Percentiles rank a stretch among this genome's conserved stretches.
Conservation (phyloP, 108 stramenopile species). For the Schizochytrium sp. region DNA sequence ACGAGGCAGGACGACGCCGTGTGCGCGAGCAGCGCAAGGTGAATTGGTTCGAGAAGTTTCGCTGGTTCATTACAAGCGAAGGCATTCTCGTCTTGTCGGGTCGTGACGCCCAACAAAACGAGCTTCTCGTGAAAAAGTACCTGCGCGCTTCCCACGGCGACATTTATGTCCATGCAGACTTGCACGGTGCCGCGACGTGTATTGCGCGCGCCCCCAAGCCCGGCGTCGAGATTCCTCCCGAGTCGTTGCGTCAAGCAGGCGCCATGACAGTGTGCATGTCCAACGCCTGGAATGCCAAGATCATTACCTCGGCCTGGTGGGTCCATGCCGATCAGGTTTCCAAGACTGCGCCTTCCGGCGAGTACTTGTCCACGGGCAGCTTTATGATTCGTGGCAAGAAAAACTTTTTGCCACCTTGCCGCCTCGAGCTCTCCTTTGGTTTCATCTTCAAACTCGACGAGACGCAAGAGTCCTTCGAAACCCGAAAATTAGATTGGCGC, state of each 20-base stretch:
- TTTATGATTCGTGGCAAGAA: slow-evolving; percentile 95
- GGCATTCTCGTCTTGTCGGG: slow-evolving; percentile 85
- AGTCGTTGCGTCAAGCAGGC: slow-evolving; percentile 74
- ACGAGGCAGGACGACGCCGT: slow-evolving; percentile 13
- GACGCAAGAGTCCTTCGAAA: not conserved
- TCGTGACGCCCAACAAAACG: slow-evolving; percentile 88
- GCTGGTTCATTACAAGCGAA: slow-evolving; percentile 88
- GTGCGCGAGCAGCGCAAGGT: slow-evolving; percentile 55
- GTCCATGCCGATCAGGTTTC: slow-evolving; percentile 83
- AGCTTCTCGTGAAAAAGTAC: slow-evolving; percentile 79
- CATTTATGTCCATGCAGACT: slow-evolving; percentile 93
- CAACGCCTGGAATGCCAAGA: slow-evolving; percentile 77
- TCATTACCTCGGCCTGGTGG: slow-evolving; percentile 84
- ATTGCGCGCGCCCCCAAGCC: slow-evolving; percentile 52
- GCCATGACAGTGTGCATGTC: slow-evolving; percentile 77
- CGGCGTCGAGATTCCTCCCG: slow-evolving; percentile 56
- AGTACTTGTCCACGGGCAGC: slow-evolving; percentile 86
- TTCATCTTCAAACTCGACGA: slow-evolving; percentile 84
- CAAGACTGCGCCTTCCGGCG: slow-evolving; percentile 90
- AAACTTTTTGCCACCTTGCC: slow-evolving; percentile 76
- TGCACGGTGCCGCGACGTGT: slow-evolving; percentile 85
- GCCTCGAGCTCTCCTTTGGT: slow-evolving; percentile 87
- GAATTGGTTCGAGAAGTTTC: slow-evolving; percentile 93
- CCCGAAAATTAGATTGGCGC: not conserved
- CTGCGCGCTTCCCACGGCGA: slow-evolving; percentile 72